These are phyloP conservation scores for Glycine tomentella DNA, from an alignment of 306 rosid species.

Conservation along the genomic window DNA sequence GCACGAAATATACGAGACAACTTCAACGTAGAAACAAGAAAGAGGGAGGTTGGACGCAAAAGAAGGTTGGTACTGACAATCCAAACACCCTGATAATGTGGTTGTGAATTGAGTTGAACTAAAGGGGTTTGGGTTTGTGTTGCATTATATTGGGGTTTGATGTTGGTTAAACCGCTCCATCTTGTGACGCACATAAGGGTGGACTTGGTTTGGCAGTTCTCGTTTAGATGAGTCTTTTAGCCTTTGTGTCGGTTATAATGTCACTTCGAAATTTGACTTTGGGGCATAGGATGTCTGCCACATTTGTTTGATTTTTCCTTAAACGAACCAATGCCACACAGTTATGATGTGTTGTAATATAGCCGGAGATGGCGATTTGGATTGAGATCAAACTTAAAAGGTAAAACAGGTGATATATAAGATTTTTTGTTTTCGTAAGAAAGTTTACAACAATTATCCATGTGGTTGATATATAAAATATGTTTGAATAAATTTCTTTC, in stretches of 20 bases:
- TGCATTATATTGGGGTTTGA: constrained; percentile 13
- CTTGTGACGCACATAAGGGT: constrained; percentile 44
- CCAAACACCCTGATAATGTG: too few relatives aligned
- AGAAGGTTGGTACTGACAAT: too few relatives aligned
- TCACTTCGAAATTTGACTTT: constrained; percentile 45
- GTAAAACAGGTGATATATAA: not conserved
- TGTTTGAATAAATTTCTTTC: too few relatives aligned
- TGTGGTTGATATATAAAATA: too few relatives aligned
- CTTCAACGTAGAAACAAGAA: too few relatives aligned
- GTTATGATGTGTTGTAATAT: not conserved
- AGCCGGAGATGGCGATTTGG: not conserved
- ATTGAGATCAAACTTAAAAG: constrained; percentile 1
- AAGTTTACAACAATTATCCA: too few relatives aligned
- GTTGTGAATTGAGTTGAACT: not conserved
- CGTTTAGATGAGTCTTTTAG: constrained; percentile 40
- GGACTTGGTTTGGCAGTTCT: constrained; percentile 51
- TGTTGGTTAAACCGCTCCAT: constrained; percentile 83
- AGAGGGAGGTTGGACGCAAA: too few relatives aligned
- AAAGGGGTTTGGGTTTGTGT: constrained; percentile 16
- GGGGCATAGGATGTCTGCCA: not conserved
- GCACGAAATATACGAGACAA: too few relatives aligned
- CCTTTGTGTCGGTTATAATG: constrained; percentile 49
- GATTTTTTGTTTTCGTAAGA: too few relatives aligned
- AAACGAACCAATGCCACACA: not conserved
- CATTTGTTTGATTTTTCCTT: not conserved